Evolutionary conservation across 1,284 basidiomycete genomes (phyloP), one percentile per base, ranked within the genome.

Genomic region (Apiotrichum domesticum): DNA sequence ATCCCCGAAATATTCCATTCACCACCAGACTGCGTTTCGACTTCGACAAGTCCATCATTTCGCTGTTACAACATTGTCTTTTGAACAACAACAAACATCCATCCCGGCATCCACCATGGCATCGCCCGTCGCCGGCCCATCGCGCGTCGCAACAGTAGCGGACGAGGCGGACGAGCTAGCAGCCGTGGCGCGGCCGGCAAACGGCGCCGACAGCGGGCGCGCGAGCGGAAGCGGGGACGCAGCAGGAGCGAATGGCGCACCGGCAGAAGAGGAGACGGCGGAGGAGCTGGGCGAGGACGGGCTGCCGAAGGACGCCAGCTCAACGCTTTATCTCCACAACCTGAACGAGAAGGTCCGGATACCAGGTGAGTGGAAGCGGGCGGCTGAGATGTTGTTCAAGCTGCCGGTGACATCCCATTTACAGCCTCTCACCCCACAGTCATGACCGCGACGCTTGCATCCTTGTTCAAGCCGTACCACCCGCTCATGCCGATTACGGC

Each of bases 291-390:
- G 69, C 34, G 63, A 58, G 4, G 67, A 73, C 29, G 65, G 64
- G 29, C 58, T 77, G 51, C 74, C 77, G 15, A 67, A 73, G 6
- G 68, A 74, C 47, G 80, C 80, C 39, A 84, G 85, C 47, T 90
- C 95, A 77, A 98, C 95, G 14, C 80, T 98, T 43, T 98, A 98
- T 74, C 86, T 98, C 66, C 90, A 97, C 77, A 98, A 98, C 77
- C 79, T 98, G 70, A 98, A 98, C 75, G 95, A 98, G 80, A 92
- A 90, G 79, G 90, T 98, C 64, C 90, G 90, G 76, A 80, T 93
- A 54, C 84, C 85, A 63, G 85, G 89, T 90, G 57, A 58, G 80
- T 74, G 14, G 21, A 13, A 29, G 3, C 29, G 29, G 29, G 29
- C 29, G 29, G 29, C 29, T 29, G 21, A 21, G 21, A 21, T 21